Evolutionary conservation across 805 yeast species (phyloP), one percentile per base, ranked within the genome.

Genomic region (Candida wancherniae): DNA sequence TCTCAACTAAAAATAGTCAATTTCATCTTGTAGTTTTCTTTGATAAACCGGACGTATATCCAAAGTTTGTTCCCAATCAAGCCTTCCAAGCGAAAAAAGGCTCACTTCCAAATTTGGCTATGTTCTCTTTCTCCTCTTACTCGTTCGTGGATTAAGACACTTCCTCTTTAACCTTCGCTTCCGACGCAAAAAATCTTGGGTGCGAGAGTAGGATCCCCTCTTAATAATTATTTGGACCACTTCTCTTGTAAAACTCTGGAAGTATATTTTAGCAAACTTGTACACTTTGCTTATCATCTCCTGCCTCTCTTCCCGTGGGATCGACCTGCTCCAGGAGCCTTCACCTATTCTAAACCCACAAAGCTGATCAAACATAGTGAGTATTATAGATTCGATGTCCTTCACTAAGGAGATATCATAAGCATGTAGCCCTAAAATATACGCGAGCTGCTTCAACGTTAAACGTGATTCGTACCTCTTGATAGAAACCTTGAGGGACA

Each of bases 261-360:
- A 77, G 24, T 64, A 67, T 3, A 45, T 46, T 19, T 60, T 62
- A 5, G 80, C 75, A 34, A 69, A 61, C 5, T 48, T 45, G 45
- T 69, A 61, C 28, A 86, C 63, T 29, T 66, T 58, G 15, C 64
- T 63, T 15, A 83, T 58, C 25, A 78, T 57, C 4, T 54, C 45
- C 8, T 53, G 53, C 24, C 95, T 65, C 39, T 72, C 71, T 4
- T 55, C 58, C 31, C 66, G 69, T 1, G 72, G 65, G 0, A 92
- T 82, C 48, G 82, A 95, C 40, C 94, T 67, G 24, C 84, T 78
- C 95, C 95, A 86, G 0, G 94, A 83, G 47, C 75, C 74, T 40
- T 75, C 71, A 4, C 95, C 95, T 17, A 86, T 53, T 17, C 80
- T 77, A 55, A 84, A 85, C 4, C 81, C 78, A 31, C 84, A 67